Conservation (phyloP, 2,329 filamentous ascomycete genomes). For the Emmonsiellopsis sp. region DNA sequence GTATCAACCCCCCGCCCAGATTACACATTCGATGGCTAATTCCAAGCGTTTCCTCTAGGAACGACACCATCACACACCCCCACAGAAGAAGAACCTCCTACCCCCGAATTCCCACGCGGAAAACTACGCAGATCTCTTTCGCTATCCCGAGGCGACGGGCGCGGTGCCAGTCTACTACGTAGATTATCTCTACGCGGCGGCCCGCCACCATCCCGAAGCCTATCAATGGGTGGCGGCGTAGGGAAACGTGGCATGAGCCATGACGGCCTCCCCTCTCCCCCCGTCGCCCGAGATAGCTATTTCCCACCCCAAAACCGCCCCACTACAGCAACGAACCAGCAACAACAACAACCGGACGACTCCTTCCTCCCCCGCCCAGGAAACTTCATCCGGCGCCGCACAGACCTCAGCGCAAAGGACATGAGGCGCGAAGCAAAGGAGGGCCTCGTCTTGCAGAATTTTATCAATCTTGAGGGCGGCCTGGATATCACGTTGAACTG, state of each 20-base stretch:
- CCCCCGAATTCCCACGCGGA: constrained; percentile 22
- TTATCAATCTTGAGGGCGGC: constrained; percentile 69
- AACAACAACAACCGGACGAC: constrained; percentile 8
- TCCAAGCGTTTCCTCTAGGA: constrained; percentile 50
- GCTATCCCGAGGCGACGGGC: constrained; percentile 47
- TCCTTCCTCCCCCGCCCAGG: constrained; percentile 23
- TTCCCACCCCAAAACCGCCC: constrained; percentile 16
- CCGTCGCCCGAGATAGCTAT: constrained; percentile 21
- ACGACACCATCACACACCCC: constrained; percentile 64
- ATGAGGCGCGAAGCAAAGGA: constrained; percentile 47
- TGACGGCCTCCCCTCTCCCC: constrained; percentile 21
- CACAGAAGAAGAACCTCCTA: constrained; percentile 36
- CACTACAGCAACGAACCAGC: constrained; percentile 1
- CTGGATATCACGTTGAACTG: constrained; percentile 83
- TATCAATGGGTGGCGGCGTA: constrained; percentile 11
- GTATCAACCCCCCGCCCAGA: constrained; percentile 5
- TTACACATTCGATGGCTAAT: neutral
- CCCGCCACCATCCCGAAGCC: constrained; percentile 33
- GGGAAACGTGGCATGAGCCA: constrained; percentile 26
- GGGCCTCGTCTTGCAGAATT: constrained; percentile 42
- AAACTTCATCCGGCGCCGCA: constrained; percentile 61
- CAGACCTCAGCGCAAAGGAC: constrained; percentile 56
- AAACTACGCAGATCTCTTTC: constrained; percentile 52
- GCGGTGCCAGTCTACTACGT: constrained; percentile 33
- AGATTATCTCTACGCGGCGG: constrained; percentile 37